Evolutionary conservation across 2,329 filamentous ascomycete species (phyloP).

Genomic region (Blastomyces percursus): DNA sequence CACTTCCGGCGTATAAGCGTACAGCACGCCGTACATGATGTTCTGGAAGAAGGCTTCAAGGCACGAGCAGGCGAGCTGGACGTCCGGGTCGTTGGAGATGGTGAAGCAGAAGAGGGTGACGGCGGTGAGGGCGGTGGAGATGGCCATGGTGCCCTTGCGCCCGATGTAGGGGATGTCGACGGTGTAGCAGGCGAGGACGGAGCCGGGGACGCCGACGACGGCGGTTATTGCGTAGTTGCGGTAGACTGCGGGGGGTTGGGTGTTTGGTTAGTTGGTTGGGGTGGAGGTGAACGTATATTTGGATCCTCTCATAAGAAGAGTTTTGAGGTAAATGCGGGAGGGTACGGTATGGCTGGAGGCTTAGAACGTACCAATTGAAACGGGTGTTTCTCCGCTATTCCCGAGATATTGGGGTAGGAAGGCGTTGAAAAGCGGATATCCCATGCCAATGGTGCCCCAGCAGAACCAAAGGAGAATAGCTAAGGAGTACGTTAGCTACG

Average conservation of each 20-base stretch:
- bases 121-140: conserved; percentile 42
- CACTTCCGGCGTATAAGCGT: conserved; percentile 49
- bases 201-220: conserved; percentile 64
- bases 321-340: too few species aligned
- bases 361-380: conserved; percentile 23
- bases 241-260: conserved; percentile 41
- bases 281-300: too few species aligned
- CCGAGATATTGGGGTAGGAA: conserved; percentile 81
- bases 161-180: conserved; percentile 58
- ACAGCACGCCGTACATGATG: conserved; percentile 47
- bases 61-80: conserved; percentile 43
- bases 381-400: conserved; percentile 39
- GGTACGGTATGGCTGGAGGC: too few species aligned
- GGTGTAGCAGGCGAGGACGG: conserved; percentile 60
- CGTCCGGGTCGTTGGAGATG: conserved; percentile 36
- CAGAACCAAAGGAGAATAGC: conserved; percentile 57
- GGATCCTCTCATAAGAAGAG: too few species aligned
- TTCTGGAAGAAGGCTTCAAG: conserved; percentile 48
- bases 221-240: conserved; percentile 75
- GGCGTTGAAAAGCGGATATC: conserved; percentile 78
- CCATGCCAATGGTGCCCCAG: conserved; percentile 76
- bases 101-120: conserved; percentile 48
- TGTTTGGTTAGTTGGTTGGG: neutral
- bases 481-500: conserved; percentile 8
- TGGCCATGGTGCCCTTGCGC: conserved; percentile 47